These are phyloP conservation scores for Leccinum ochraceum DNA, from an alignment of 768 basidiomycete genomes.

Conservation along the genomic window DNA sequence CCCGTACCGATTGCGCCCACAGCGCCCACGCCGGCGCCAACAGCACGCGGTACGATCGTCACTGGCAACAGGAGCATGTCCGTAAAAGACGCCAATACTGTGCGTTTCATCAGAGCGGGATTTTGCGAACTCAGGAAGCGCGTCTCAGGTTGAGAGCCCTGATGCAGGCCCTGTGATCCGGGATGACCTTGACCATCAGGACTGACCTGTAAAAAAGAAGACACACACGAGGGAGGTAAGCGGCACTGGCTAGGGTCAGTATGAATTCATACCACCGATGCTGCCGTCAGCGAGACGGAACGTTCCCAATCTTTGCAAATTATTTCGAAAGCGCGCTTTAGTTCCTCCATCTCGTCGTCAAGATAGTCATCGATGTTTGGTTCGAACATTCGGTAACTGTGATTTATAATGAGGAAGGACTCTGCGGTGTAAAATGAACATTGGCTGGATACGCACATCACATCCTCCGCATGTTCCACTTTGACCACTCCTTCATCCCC, in stretches of 20 bases:
- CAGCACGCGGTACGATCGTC: slow-evolving; percentile 89
- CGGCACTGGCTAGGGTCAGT: too few species aligned
- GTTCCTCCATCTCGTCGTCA: slow-evolving; percentile 85
- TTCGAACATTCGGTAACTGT: slow-evolving; percentile 93
- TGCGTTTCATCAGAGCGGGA: slow-evolving; percentile 89
- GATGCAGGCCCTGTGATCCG: slow-evolving; percentile 1
- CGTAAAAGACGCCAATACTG: slow-evolving; percentile 89
- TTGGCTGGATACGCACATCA: slow-evolving; percentile 57
- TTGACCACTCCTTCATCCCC: slow-evolving; percentile 35
- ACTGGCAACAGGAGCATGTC: slow-evolving; percentile 89
- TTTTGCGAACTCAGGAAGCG: slow-evolving; percentile 85
- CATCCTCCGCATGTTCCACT: slow-evolving; percentile 68
- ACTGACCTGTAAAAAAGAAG: slow-evolving; percentile 8
- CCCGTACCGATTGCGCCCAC: slow-evolving; percentile 72
- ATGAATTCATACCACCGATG: slow-evolving; percentile 38
- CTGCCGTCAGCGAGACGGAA: slow-evolving; percentile 33
- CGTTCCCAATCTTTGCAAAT: slow-evolving; percentile 83
- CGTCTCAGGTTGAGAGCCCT: slow-evolving; percentile 26
- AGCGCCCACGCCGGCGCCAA: slow-evolving; percentile 66
- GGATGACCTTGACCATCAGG: background rate
- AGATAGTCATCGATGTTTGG: slow-evolving; percentile 97
- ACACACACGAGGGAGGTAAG: background rate
- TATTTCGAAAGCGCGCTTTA: slow-evolving; percentile 70
- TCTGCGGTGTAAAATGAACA: background rate
- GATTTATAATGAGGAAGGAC: slow-evolving; percentile 1